Base-by-base conservation (phyloP, 108 stramenopile species). In the Skeletonema marinoi region DNA sequence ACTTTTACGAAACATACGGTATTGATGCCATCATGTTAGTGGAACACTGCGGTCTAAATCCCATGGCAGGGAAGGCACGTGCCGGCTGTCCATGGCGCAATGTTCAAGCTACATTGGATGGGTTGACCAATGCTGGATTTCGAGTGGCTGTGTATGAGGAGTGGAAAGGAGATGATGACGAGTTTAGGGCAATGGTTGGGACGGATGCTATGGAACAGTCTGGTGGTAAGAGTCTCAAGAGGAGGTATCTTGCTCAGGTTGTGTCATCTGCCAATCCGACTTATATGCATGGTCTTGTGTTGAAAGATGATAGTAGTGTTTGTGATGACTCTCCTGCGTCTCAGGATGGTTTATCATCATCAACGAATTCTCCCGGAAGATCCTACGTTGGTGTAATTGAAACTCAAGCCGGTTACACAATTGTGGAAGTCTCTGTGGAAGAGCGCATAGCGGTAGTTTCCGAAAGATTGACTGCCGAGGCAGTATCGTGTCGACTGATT, bases 1-100 rank as follows among this genome's bases (percentile, higher is more conserved):
- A 99, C 77, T 99, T 99, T 81, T 99, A 97, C 71, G 98, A 99
- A 87, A 89, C 96, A 6, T 97, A 86, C 75, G 98, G 98, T n/a
- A 64, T 96, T 8, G 98, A 99, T 86, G 97, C 97, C 1, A 73
- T 98, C 42, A 66, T 99, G 79, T 80, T 99, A 35, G 90, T 99
- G 42, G 95, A 98, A 62, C 93, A 97, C 77, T 90, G 90, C 30
- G 98, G 98, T 16, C 77, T 99, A 65, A 99, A 99, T 70, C 83
- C 95, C n/a, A 99, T 99, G 98, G 98, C 84, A 8, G 86, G 85
- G 14, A 94, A 95, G 74, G 91, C 89, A 19, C 90, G 88, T 66
- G 97, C 98, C 11, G 98, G 98, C 9, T 98, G 97, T 87, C 98
- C 97, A 16, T 73, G 82, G 63, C 83, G 80, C 59, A 97, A 97